Evolutionary conservation across 768 basidiomycete species (phyloP).

Genomic region (Cyathus striatus): DNA sequence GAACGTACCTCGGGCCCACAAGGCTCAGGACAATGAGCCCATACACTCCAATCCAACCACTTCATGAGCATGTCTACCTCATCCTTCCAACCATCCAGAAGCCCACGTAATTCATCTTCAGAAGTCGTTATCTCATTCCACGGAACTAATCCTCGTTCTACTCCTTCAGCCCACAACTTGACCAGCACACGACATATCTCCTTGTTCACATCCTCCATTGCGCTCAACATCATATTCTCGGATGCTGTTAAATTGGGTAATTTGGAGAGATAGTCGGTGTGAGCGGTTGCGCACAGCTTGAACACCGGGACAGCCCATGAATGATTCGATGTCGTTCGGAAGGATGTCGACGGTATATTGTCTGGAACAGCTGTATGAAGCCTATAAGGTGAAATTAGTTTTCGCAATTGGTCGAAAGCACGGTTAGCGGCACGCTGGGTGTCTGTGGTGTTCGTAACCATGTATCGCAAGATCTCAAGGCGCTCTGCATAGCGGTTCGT

Average conservation of each 20-base stretch:
- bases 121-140: neutral
- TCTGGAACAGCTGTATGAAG: too few species aligned
- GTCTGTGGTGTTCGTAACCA: conserved; percentile 18
- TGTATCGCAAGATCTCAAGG: conserved; percentile 30
- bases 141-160: neutral
- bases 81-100: neutral
- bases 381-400: too few species aligned
- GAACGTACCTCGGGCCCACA: conserved; percentile 31
- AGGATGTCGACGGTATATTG: too few species aligned
- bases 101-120: neutral
- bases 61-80: conserved; percentile 1
- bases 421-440: conserved; percentile 1
- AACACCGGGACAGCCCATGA: conserved; percentile 25
- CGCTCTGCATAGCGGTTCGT: conserved; percentile 36
- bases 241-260: conserved; percentile 16
- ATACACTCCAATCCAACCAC: conserved; percentile 5
- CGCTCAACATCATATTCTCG: conserved; percentile 9
- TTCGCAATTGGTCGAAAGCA: conserved; percentile 6
- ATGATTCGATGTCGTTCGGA: neutral
- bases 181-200: conserved; percentile 7
- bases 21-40: conserved; percentile 2
- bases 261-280: conserved; percentile 11
- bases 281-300: conserved; percentile 20
- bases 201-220: conserved; percentile 1
- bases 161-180: conserved; percentile 4